Evolutionary conservation across 495 filamentous ascomycete species (phyloP).

Genomic region (Xylaria grammica): DNA sequence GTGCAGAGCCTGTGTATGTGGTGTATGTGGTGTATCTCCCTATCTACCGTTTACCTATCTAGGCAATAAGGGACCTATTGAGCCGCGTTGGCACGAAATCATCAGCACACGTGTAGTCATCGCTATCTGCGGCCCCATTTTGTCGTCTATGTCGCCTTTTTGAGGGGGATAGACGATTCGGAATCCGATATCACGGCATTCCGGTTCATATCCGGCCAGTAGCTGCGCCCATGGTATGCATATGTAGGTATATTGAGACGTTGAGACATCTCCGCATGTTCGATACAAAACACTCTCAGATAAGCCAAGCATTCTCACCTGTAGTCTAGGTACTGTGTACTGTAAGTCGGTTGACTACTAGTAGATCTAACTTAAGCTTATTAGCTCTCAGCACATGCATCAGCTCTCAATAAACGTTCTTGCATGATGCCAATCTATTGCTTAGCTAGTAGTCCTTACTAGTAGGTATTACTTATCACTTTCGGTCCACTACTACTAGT

Average conservation of each 20-base stretch:
- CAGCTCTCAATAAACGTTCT: constrained; percentile 10
- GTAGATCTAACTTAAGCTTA: neutral
- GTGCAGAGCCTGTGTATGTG: no score
- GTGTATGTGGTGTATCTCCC: neutral
- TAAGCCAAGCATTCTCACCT: constrained; percentile 9
- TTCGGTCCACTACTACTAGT: no score
- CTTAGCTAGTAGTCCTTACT: neutral
- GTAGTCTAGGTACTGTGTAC: no score
- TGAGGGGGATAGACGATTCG: neutral
- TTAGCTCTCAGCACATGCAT: neutral
- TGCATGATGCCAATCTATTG: neutral
- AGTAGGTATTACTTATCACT: no score
- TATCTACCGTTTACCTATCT: neutral
- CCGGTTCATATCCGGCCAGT: neutral
- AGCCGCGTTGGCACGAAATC: neutral
- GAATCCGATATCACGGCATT: constrained; percentile 1
- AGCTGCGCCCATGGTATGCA: neutral
- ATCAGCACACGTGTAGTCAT: neutral
- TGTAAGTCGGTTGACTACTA: neutral
- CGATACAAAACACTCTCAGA: neutral
- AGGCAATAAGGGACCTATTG: neutral
- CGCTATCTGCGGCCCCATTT: neutral
- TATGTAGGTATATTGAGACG: constrained; percentile 2
- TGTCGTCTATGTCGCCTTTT: neutral
- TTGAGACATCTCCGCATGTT: neutral